These are phyloP conservation scores for Penicillium aurantiogriseum DNA, from an alignment of 2,329 filamentous ascomycete genomes.

Conservation along the genomic window DNA sequence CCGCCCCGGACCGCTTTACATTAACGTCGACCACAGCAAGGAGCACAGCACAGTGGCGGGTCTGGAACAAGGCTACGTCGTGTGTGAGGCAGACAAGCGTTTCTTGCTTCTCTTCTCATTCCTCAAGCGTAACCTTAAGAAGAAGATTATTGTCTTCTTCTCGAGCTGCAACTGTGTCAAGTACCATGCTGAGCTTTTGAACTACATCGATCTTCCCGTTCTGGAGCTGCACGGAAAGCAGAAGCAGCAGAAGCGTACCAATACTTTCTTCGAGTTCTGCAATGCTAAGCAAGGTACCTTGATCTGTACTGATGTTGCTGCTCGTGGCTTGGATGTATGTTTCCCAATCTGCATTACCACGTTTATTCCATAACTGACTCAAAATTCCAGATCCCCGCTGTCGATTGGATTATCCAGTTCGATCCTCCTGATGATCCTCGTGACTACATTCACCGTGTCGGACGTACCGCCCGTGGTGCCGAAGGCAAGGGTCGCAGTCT, in stretches of 20 bases:
- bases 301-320: constrained; percentile 95
- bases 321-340: constrained; percentile 73
- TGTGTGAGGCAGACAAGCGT: constrained; percentile 89
- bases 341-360: too few species aligned
- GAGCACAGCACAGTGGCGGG: constrained; percentile 90
- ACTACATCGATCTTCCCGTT: constrained; percentile 93
- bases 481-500: constrained; percentile 82
- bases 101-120: constrained; percentile 95
- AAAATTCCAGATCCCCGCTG: constrained; percentile 66
- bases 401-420: constrained; percentile 96
- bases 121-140: constrained; percentile 85
- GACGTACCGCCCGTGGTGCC: constrained; percentile 83
- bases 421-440: constrained; percentile 88
- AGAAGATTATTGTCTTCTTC: constrained; percentile 98
- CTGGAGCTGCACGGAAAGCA: constrained; percentile 89
- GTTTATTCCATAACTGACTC: background rate
- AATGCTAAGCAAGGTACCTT: constrained; percentile 81
- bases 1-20: constrained; percentile 85
- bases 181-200: constrained; percentile 91
- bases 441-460: constrained; percentile 94
- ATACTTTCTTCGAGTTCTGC: constrained; percentile 96
- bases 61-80: constrained; percentile 91
- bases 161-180: constrained; percentile 90
- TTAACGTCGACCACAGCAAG: constrained; percentile 91
- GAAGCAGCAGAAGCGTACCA: constrained; percentile 98